These are phyloP conservation scores for Saccharomycopsis javanensis DNA, from an alignment of 805 yeast genomes.

Conservation along the genomic window DNA sequence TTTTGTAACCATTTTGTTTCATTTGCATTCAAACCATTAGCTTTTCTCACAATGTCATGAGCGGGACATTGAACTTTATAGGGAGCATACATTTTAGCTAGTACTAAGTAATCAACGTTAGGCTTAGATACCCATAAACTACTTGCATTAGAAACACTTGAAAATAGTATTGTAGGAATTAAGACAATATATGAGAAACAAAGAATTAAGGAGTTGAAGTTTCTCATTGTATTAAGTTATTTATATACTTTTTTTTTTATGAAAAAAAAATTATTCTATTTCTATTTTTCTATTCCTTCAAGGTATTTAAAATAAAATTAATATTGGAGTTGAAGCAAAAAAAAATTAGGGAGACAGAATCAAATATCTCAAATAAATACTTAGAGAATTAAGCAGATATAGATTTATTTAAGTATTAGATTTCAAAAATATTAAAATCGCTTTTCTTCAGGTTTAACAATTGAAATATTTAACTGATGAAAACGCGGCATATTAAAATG, in stretches of 20 bases:
- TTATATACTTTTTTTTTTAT: background rate
- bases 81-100: constrained; percentile 40
- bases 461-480: too few species aligned
- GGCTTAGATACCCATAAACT: background rate
- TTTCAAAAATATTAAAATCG: too few species aligned
- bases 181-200: background rate
- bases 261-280: too few species aligned
- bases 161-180: background rate
- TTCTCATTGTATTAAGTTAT: background rate
- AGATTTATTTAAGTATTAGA: too few species aligned
- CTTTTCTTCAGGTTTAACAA: too few species aligned
- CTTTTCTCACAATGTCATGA: constrained; percentile 32
- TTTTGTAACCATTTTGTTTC: constrained; percentile 46
- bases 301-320: too few species aligned
- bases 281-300: too few species aligned
- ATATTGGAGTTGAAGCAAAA: too few species aligned
- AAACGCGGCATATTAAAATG: too few species aligned
- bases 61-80: constrained; percentile 46
- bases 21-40: constrained; percentile 30
- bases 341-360: too few species aligned
- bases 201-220: background rate
- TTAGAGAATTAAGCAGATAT: too few species aligned
- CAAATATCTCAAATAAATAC: too few species aligned
- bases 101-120: background rate
- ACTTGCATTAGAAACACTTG: background rate